These are phyloP conservation scores for Ambrosia hybrid DNA, from an alignment of 140 eudicot species.

Conservation along the genomic window DNA sequence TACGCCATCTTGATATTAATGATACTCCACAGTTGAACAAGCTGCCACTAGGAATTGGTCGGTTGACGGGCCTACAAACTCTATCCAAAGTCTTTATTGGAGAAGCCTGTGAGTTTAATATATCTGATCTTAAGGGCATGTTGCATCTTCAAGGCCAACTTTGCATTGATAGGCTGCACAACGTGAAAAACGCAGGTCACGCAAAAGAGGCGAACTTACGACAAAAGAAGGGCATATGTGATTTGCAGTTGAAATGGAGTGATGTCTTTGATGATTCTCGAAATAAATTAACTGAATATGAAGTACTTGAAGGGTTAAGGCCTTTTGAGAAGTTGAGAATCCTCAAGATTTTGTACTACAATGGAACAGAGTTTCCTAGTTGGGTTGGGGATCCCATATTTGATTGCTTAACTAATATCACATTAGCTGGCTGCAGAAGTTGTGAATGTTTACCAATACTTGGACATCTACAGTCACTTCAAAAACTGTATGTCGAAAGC, in stretches of 20 bases:
- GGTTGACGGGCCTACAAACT: too few species aligned
- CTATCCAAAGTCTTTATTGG: too few species aligned
- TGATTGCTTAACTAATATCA: conserved; percentile 17
- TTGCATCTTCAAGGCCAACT: conserved; percentile 28
- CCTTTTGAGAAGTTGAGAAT: conserved; percentile 33
- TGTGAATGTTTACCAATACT: conserved; percentile 25
- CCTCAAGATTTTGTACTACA: conserved; percentile 19
- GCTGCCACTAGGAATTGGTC: too few species aligned
- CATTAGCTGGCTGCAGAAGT: conserved; percentile 24
- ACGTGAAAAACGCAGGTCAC: conserved; percentile 14
- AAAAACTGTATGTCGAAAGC: conserved; percentile 2
- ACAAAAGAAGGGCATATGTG: conserved; percentile 24
- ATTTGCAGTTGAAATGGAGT: conserved; percentile 32
- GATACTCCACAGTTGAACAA: too few species aligned
- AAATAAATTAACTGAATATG: conserved; percentile 9
- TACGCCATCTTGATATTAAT: neutral
- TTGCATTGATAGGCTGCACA: conserved; percentile 25
- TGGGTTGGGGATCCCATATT: conserved; percentile 37
- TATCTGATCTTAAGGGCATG: conserved; percentile 32
- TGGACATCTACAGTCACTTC: conserved; percentile 4
- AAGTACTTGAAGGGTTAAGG: conserved; percentile 29
- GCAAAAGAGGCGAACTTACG: conserved; percentile 31
- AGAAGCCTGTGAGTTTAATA: conserved; percentile 9
- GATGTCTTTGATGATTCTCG: conserved; percentile 14
- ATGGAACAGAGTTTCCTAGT: conserved; percentile 38